phyloP scores from a whole-genome alignment of 257 asterid species.

The Solanum appendiculatum region DNA sequence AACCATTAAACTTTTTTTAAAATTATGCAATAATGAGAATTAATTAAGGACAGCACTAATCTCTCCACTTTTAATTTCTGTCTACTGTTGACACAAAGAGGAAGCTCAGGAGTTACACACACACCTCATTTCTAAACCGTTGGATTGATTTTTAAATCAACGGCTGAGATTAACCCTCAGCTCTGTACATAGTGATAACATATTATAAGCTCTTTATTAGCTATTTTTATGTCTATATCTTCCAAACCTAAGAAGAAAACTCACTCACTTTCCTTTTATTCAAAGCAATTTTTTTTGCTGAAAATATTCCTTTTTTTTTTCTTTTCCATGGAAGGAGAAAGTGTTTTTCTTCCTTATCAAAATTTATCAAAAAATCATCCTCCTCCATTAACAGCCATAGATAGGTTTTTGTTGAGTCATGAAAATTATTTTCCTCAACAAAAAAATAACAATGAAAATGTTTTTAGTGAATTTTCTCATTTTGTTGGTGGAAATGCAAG shows the following conservation, averaged over 20 bases:
- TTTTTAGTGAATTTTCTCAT: not conserved
- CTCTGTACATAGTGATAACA: not conserved
- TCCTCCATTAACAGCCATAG: conserved; percentile 24
- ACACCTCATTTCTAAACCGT: conserved; percentile 22
- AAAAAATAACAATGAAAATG: not conserved
- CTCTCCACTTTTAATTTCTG: conserved; percentile 15
- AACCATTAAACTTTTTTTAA: not conserved
- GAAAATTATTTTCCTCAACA: not conserved
- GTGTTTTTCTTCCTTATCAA: not conserved
- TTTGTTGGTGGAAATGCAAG: not conserved
- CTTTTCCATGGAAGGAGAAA: conserved; percentile 34
- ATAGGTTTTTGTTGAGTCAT: conserved; percentile 25
- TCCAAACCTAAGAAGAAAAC: not conserved
- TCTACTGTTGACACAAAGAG: conserved; percentile 15
- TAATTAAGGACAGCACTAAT: conserved; percentile 26
- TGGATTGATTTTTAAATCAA: conserved; percentile 17
- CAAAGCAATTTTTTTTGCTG: conserved; percentile 16
- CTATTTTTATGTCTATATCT: not conserved
- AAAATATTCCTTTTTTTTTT: not conserved
- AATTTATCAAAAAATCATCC: not conserved
- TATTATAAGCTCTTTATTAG: not conserved
- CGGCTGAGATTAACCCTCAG: not conserved
- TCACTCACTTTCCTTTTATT: conserved; percentile 8
- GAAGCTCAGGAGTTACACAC: conserved; percentile 22
- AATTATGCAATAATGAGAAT: conserved; percentile 4